These are phyloP conservation scores for Picea glauca DNA, from an alignment of 75 land plant genomes.

Conservation along the genomic window DNA sequence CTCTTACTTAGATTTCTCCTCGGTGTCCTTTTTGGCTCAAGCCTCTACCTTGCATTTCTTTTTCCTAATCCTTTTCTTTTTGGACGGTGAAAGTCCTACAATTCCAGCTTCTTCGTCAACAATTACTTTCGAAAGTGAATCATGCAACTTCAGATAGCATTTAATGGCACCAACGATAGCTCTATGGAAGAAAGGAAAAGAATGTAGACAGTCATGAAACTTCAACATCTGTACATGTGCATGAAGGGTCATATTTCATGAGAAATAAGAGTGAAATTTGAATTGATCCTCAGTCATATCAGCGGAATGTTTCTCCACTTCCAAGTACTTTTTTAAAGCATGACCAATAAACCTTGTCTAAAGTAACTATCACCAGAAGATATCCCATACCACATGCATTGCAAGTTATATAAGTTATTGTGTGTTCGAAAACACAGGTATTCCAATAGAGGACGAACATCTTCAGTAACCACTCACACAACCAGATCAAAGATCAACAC, in stretches of 20 bases:
- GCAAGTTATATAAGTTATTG: slow-evolving; percentile 99
- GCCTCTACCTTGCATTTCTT: slow-evolving; percentile 87
- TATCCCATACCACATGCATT: slow-evolving; percentile 99
- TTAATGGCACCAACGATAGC: slow-evolving; percentile 93
- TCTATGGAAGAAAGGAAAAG: slow-evolving; percentile 79
- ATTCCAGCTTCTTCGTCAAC: slow-evolving; percentile 81
- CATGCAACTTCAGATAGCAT: slow-evolving; percentile 84
- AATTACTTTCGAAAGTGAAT: slow-evolving; percentile 69
- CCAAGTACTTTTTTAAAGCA: slow-evolving; percentile 90
- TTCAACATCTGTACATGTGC: slow-evolving; percentile 88
- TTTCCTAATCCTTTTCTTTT: slow-evolving; percentile 79
- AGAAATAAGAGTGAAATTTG: slow-evolving; percentile 96
- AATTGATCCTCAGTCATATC: slow-evolving; percentile 99
- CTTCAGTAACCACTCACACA: too few relatives aligned
- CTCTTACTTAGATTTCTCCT: slow-evolving; percentile 67
- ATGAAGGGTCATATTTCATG: slow-evolving; percentile 94
- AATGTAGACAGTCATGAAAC: slow-evolving; percentile 92
- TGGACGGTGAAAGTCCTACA: slow-evolving; percentile 71
- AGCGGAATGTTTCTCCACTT: slow-evolving; percentile 96
- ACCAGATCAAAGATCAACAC: too few relatives aligned
- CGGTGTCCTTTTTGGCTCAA: slow-evolving; percentile 91
- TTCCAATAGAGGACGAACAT: too few relatives aligned
- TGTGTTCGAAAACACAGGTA: slow-evolving; percentile 16
- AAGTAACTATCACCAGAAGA: slow-evolving; percentile 96
- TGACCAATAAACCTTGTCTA: slow-evolving; percentile 85